phyloP scores from a whole-genome alignment of 208 protist genomes.

The Crithidia brevicula region DNA sequence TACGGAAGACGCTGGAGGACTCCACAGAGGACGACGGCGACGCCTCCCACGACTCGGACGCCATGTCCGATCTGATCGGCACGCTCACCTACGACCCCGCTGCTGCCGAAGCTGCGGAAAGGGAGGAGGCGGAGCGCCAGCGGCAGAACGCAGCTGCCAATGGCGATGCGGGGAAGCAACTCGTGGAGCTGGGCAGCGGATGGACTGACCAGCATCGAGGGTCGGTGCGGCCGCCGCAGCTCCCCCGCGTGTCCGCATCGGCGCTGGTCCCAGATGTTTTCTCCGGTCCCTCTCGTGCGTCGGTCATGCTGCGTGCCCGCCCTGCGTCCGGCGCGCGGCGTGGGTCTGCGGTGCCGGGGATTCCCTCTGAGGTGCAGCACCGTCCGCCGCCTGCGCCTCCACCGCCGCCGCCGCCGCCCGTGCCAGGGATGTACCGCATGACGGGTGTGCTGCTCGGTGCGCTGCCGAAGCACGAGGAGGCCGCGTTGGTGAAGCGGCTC shows the following conservation, averaged over 20 bases:
- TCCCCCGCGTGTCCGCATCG: not conserved
- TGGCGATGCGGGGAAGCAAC: not conserved
- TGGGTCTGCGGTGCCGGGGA: too few relatives aligned
- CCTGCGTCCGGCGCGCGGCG: too few relatives aligned
- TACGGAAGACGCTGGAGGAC: constrained; percentile 12
- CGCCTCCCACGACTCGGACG: constrained; percentile 34
- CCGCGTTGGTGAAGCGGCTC: constrained; percentile 32
- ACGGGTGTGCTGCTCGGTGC: constrained; percentile 24
- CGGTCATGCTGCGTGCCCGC: constrained; percentile 4
- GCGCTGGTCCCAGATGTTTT: constrained; percentile 20
- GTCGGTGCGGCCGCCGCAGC: constrained; percentile 11
- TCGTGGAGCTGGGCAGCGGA: not conserved
- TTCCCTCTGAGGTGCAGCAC: not conserved
- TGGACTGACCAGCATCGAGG: not conserved
- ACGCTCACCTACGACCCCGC: constrained; percentile 31
- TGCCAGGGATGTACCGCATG: constrained; percentile 39
- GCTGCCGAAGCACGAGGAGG: constrained; percentile 28
- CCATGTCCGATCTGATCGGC: constrained; percentile 39
- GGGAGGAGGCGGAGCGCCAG: not conserved
- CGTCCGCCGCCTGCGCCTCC: not conserved
- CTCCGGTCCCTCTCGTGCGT: constrained; percentile 5
- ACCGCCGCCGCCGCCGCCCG: constrained; percentile 8
- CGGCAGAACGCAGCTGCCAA: not conserved
- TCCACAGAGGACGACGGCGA: constrained; percentile 3
- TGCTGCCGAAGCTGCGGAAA: not conserved